Percentiles rank a stretch among this genome's conserved stretches.
These are phyloP conservation scores for Penicillium tannophilum DNA, from an alignment of 495 filamentous ascomycete genomes.

Conservation along the genomic window DNA sequence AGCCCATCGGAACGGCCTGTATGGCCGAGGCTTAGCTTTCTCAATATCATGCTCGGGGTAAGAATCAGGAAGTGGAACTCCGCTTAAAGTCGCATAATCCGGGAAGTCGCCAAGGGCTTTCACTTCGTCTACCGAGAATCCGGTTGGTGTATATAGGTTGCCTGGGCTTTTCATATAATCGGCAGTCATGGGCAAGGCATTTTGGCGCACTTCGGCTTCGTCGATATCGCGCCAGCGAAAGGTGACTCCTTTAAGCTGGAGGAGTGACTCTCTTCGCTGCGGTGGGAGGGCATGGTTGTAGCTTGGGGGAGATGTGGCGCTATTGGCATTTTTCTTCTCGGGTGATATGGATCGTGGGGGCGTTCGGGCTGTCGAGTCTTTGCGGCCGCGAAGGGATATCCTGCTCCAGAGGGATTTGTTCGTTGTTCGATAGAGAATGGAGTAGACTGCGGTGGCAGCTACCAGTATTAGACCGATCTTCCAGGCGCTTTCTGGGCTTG, in stretches of 20 bases:
- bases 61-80: constrained; percentile 71
- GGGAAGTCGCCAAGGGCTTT: constrained; percentile 78
- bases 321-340: constrained; percentile 39
- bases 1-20: constrained; percentile 81
- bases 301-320: constrained; percentile 29
- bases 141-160: constrained; percentile 56
- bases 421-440: constrained; percentile 12
- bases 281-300: constrained; percentile 59
- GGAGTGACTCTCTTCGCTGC: constrained; percentile 54
- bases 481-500: constrained; percentile 25
- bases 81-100: constrained; percentile 76
- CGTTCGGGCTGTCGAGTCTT: constrained; percentile 47
- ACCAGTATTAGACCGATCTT: constrained; percentile 27
- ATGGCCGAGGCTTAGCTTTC: constrained; percentile 67
- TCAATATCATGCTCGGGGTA: constrained; percentile 67
- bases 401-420: constrained; percentile 18
- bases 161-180: constrained; percentile 43
- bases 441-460: constrained; percentile 26
- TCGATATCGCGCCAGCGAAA: constrained; percentile 28
- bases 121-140: constrained; percentile 69
- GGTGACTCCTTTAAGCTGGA: constrained; percentile 24
- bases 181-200: constrained; percentile 46
- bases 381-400: constrained; percentile 34
- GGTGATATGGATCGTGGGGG: constrained; percentile 62
- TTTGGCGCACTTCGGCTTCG: constrained; percentile 35